Base-by-base conservation (phyloP, 768 basidiomycete genomes). In the Xerocomus potaroensis region DNA sequence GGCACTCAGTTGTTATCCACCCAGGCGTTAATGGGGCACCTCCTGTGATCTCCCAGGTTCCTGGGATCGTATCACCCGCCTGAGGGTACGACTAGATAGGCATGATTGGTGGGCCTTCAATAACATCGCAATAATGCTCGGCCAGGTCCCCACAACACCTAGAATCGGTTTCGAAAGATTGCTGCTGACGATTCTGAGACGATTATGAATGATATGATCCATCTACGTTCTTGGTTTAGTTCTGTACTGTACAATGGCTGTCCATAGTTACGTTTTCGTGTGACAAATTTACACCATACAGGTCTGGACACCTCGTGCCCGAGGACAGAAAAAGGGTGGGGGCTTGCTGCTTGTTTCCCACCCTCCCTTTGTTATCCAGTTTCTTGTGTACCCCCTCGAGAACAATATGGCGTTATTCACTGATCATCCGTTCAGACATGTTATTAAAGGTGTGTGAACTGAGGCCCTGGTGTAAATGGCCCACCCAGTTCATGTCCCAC, bases 1-100 rank as follows among this genome's bases (percentile, higher is more conserved):
- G 84, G 8, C 77, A 80, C 55, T 78, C 84, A 8, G 67, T 85
- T 51, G 68, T 88, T 37, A 80, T 89, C 50, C 84, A 85, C 54
- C 86, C 83, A 24, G 78, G 80, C 37, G 49, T 73, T 46, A 76
- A 79, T 51, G 84, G 85, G 30, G 73, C 70, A 31, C 75, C 78
- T 18, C 70, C 84, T 12, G 72, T 75, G n/a, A 68, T 88, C 41
- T 80, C 78, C 14, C 81, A 83, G 54, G 65, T 85, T 23, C 82
- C 78, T 18, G 59, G 59, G 56, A 36, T 67, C 38, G 54, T 63
- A 23, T 34, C 60, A 23, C 50, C 51, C 14, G 50, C 40, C 41
- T 62, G 40, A 57, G 47, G 18, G 22, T n/a, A 30, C 43, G n/a
- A 2, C 29, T 34, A 41, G 18, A 44, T 33, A 26, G 41, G 43